Evolutionary conservation across 2,329 filamentous ascomycete genomes (phyloP), one percentile per base, ranked within the genome.

Genomic region (Ophiognomonia clavigignenti-juglandacearum): DNA sequence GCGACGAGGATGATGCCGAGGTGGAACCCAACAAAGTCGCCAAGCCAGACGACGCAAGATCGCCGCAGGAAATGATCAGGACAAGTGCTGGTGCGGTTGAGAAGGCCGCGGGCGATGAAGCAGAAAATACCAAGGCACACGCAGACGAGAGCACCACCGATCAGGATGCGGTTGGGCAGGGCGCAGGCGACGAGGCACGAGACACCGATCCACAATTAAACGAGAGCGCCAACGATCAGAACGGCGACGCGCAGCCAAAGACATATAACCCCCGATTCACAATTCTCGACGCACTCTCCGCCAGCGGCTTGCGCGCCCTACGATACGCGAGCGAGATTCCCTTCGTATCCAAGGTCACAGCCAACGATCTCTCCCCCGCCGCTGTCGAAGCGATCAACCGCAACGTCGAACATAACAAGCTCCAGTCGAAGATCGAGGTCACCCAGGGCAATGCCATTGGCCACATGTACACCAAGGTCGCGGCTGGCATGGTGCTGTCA

Each of bases 201-300:
- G 40, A n/a, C 6, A 32, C 44, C n/a, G 10, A 10, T 4, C 14
- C 14, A 10, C 31, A 48, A 36, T 24, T 29, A 14, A 38, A 51
- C 26, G 48, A 29, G 16, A 40, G 24, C 23, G 31, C n/a, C 16
- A 27, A 38, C 32, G 43, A 20, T 9, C 31, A 39, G n/a, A 9
- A 29, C 14, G 16, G 7, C 13, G 40, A 45, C 14, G 18, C 16
- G 11, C 35, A 54, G 46, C 54, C 46, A 31, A 56, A 34, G 49
- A 64, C 68, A 23, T 18, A 11, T 23, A 56, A 57, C 16, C 67
- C 71, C 10, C 64, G 69, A 9, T 92, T 96, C 60, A 85, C 82
- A n/a, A 92, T 98, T 32, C 80, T 98, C 8, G 93, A 98, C 65
- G 93, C 93, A 0, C 77, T 98, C 5, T 98, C 93, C 9, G 93